A percentile compares a stretch with the other conserved stretches of the same genome.
Conservation (phyloP, 2,329 filamentous ascomycete genomes). For the Sarocladiaceae sp. region DNA sequence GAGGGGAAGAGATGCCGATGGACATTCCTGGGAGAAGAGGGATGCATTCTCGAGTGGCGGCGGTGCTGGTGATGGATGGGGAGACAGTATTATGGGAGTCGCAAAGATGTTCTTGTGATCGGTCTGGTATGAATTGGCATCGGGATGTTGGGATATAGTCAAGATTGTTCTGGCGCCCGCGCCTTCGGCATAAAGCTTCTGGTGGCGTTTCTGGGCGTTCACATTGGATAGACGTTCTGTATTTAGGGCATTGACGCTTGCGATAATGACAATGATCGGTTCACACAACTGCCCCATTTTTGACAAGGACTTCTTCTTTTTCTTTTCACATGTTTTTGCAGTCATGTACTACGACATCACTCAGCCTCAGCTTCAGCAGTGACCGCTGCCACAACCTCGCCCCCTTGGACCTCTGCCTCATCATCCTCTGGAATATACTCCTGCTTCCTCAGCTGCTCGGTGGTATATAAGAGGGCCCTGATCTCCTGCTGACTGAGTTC, state of each 20-base stretch:
- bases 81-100: slow-evolving; percentile 31
- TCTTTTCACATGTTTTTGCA: no score
- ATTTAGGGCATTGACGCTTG: neutral
- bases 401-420: slow-evolving; percentile 14
- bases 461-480: slow-evolving; percentile 39
- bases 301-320: no score
- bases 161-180: neutral
- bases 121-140: no score
- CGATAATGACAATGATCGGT: no score
- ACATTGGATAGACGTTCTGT: neutral
- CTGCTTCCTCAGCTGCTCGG: slow-evolving; percentile 45
- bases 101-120: slow-evolving; percentile 38
- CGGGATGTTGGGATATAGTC: no score
- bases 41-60: slow-evolving; percentile 24
- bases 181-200: neutral
- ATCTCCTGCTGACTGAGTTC: slow-evolving; percentile 34
- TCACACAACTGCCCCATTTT: no score
- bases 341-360: no score
- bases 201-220: neutral
- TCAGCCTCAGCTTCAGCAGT: neutral
- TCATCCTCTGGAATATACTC: slow-evolving; percentile 20
- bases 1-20: slow-evolving; percentile 1
- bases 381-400: neutral
- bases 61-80: slow-evolving; percentile 26
- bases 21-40: slow-evolving; percentile 33